Conservation (phyloP, 345 rosid genomes). For the Hibiscus mutabilis region DNA sequence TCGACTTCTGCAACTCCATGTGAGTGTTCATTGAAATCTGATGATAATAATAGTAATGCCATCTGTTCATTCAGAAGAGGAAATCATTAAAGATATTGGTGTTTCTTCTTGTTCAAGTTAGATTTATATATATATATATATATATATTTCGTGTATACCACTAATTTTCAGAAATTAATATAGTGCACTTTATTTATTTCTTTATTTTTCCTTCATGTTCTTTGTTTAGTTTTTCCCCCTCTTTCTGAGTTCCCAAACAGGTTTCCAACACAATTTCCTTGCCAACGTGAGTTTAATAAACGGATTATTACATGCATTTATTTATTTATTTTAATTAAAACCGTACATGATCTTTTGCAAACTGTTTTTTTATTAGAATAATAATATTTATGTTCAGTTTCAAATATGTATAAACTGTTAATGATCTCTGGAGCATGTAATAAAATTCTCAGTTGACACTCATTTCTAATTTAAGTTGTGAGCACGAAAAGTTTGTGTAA, state of each 20-base stretch:
- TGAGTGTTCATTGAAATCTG: neutral
- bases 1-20: slow-evolving; percentile 16
- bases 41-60: slow-evolving; percentile 18
- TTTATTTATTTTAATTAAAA: neutral
- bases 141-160: slow-evolving; percentile 14
- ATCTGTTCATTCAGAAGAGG: slow-evolving; percentile 25
- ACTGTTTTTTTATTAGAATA: no score
- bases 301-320: neutral
- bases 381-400: no score
- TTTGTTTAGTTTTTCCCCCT: neutral
- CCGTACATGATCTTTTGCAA: neutral
- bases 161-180: slow-evolving; percentile 13
- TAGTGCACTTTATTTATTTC: neutral
- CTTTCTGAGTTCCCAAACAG: neutral
- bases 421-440: no score
- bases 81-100: slow-evolving; percentile 4
- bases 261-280: neutral
- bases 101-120: slow-evolving; percentile 7
- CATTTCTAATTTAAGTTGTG: no score
- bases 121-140: slow-evolving; percentile 7
- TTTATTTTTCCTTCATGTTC: neutral
- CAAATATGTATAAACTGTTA: no score
- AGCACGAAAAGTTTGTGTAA: no score
- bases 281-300: neutral
- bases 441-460: no score